Conservation (phyloP, 2,329 filamentous ascomycete genomes). For the Drechslerella dactyloides region DNA sequence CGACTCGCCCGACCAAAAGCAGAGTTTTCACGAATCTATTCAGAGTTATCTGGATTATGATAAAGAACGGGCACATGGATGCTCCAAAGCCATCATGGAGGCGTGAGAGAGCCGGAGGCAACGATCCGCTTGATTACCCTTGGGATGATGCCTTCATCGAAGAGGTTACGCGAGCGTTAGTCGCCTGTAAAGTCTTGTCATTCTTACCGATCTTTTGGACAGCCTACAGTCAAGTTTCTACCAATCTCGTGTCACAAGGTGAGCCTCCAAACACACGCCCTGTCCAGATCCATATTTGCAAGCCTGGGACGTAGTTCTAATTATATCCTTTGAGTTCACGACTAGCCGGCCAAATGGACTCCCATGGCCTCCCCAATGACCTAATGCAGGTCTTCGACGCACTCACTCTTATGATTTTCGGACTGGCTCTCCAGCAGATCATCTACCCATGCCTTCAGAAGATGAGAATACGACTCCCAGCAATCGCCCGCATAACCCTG, state of each 20-base stretch:
- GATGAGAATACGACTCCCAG: constrained; percentile 64
- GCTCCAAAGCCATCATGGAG: constrained; percentile 72
- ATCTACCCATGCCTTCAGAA: constrained; percentile 67
- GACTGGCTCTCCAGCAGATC: constrained; percentile 63
- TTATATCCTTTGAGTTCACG: too few species aligned
- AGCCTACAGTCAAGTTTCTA: constrained; percentile 71
- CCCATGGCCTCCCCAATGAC: constrained; percentile 67
- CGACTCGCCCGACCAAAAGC: constrained; percentile 66
- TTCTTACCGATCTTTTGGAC: constrained; percentile 73
- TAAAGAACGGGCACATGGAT: constrained; percentile 61
- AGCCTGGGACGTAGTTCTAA: too few species aligned
- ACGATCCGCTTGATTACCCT: constrained; percentile 58
- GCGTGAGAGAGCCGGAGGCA: constrained; percentile 60
- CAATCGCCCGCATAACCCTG: constrained; percentile 66
- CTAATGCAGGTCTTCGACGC: constrained; percentile 68
- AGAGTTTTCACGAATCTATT: constrained; percentile 71
- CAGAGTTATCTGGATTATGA: constrained; percentile 66
- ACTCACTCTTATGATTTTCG: constrained; percentile 66
- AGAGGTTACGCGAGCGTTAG: constrained; percentile 69
- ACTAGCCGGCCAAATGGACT: constrained; percentile 58
- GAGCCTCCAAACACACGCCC: too few species aligned
- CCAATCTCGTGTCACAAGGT: constrained; percentile 69
- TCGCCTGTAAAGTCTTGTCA: constrained; percentile 75
- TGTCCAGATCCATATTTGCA: too few species aligned
- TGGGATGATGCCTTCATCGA: constrained; percentile 77